A percentile compares a stretch with the other conserved stretches of the same genome.
These are phyloP conservation scores for Solanum tarijense DNA, from an alignment of 257 asterid genomes.

Conservation along the genomic window DNA sequence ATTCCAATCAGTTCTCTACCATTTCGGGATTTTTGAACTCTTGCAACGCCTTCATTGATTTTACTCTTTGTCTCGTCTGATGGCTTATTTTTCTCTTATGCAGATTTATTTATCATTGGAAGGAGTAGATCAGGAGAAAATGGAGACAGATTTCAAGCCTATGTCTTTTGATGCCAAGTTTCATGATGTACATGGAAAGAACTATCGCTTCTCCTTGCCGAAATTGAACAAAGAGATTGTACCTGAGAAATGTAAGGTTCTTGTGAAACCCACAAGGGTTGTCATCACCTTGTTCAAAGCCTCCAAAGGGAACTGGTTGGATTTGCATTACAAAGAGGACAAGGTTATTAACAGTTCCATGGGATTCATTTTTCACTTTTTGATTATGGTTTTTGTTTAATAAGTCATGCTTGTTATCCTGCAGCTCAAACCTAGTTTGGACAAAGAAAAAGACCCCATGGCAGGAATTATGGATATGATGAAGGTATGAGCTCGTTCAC, in stretches of 20 bases:
- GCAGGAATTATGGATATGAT: conserved; percentile 88
- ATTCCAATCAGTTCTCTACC: not conserved
- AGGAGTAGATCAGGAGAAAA: conserved; percentile 71
- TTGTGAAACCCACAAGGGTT: conserved; percentile 72
- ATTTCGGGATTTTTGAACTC: not conserved
- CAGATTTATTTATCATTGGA: conserved; percentile 79
- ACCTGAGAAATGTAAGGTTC: conserved; percentile 68
- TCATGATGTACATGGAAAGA: conserved; percentile 73
- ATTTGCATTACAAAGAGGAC: conserved; percentile 82
- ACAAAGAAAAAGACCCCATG: conserved; percentile 73
- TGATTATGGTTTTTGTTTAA: not conserved
- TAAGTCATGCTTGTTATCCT: not conserved
- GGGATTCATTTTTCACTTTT: not conserved
- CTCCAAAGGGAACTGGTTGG: conserved; percentile 72
- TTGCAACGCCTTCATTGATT: not conserved
- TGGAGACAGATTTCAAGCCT: conserved; percentile 58
- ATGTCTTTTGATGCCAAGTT: conserved; percentile 61
- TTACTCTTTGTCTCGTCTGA: not conserved
- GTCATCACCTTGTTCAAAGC: conserved; percentile 56
- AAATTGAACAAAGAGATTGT: conserved; percentile 65
- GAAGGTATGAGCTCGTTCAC: conserved; percentile 39
- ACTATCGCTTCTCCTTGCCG: conserved; percentile 70
- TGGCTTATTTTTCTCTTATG: not conserved
- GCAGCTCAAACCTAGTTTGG: conserved; percentile 61
- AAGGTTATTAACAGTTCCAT: conserved; percentile 29